These are phyloP conservation scores for Xerocomellus dryophilus DNA, from an alignment of 768 basidiomycete genomes.

Conservation along the genomic window DNA sequence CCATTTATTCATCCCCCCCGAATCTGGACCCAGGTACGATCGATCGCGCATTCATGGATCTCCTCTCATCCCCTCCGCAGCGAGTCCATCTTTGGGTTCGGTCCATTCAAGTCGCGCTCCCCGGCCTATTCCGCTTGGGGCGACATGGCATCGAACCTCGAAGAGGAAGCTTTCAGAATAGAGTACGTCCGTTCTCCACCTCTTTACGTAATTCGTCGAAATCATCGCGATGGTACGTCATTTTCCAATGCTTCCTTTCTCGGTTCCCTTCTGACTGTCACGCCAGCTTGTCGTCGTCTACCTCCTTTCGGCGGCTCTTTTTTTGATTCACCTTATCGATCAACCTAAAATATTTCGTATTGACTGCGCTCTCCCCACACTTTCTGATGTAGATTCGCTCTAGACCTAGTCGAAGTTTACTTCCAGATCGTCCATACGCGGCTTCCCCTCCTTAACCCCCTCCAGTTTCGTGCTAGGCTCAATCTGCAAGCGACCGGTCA, in stretches of 20 bases:
- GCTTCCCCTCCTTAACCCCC: conserved; percentile 81
- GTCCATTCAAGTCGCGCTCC: conserved; percentile 33
- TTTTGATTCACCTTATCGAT: conserved; percentile 32
- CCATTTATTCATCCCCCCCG: conserved; percentile 76
- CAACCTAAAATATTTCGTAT: conserved; percentile 7
- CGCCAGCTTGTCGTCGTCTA: not conserved
- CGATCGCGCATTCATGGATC: conserved; percentile 14
- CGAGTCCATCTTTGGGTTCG: conserved; percentile 35
- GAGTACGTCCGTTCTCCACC: conserved; percentile 63
- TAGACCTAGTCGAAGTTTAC: conserved; percentile 92
- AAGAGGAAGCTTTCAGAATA: conserved; percentile 68
- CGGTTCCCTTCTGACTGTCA: conserved; percentile 22
- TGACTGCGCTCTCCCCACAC: conserved; percentile 12
- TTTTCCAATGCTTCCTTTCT: conserved; percentile 12
- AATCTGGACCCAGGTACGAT: conserved; percentile 43
- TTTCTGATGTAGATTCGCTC: conserved; percentile 63
- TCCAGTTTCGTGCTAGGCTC: conserved; percentile 73
- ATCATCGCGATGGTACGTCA: conserved; percentile 26
- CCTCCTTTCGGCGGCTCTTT: conserved; percentile 16
- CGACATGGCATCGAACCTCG: conserved; percentile 66
- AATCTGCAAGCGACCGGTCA: conserved; percentile 37
- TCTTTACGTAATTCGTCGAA: conserved; percentile 31
- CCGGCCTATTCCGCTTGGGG: conserved; percentile 71
- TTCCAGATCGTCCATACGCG: conserved; percentile 91
- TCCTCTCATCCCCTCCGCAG: conserved; percentile 29